Evolutionary conservation across 192 early-diverging fungal species (phyloP).

Genomic region (Podila verticillata): DNA sequence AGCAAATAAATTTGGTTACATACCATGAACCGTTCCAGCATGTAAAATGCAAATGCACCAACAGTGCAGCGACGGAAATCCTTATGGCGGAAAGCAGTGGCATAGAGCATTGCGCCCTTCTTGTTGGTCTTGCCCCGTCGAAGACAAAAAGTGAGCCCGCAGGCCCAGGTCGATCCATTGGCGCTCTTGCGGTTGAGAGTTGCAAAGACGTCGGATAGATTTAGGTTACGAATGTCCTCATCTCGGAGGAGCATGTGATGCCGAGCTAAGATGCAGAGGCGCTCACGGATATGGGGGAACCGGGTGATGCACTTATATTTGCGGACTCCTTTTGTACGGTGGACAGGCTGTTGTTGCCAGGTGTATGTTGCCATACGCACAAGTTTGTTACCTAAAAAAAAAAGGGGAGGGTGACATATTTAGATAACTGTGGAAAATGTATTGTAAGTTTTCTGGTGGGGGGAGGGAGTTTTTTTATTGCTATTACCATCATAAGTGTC

Average conservation of each 20-base stretch:
- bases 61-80: conserved; percentile 3
- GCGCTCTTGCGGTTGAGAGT: neutral
- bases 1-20: too few relatives aligned
- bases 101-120: neutral
- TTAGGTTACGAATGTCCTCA: neutral
- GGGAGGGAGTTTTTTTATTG: too few relatives aligned
- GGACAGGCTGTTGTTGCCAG: conserved; percentile 3
- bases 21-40: conserved; percentile 5
- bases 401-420: too few relatives aligned
- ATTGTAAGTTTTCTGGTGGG: too few relatives aligned
- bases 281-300: conserved; percentile 10
- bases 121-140: neutral
- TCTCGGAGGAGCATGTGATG: conserved; percentile 1
- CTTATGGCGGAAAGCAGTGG: neutral
- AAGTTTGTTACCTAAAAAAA: neutral
- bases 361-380: conserved; percentile 1
- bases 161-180: neutral
- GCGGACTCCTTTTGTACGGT: conserved; percentile 14
- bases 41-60: conserved; percentile 3
- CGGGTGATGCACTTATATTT: conserved; percentile 1
- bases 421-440: too few relatives aligned
- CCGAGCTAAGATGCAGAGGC: neutral
- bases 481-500: neutral
- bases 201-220: neutral
- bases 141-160: neutral